These are phyloP conservation scores for Alternaria sp. DNA, from an alignment of 2,329 filamentous ascomycete genomes.

Conservation along the genomic window DNA sequence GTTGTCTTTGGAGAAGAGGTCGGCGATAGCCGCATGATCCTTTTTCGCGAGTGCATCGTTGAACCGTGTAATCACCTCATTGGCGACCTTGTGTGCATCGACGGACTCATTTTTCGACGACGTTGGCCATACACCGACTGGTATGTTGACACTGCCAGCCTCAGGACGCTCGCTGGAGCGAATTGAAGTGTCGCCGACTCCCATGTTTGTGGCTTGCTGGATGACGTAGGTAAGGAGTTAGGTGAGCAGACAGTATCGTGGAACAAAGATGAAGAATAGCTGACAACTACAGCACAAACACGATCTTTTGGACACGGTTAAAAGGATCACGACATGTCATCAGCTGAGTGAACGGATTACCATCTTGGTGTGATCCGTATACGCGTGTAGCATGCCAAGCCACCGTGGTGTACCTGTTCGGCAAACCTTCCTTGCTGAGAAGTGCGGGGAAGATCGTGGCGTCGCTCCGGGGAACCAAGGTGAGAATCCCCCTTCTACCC, in stretches of 20 bases:
- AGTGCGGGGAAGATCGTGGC: conserved; percentile 11
- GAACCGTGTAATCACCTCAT: conserved; percentile 48
- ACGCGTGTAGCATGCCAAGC: conserved; percentile 1
- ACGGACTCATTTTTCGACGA: conserved; percentile 34
- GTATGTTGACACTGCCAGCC: conserved; percentile 63
- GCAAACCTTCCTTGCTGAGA: conserved; percentile 16
- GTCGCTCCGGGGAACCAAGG: conserved; percentile 7
- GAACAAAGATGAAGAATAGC: neutral
- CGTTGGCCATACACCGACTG: conserved; percentile 53
- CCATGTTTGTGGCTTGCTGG: conserved; percentile 19
- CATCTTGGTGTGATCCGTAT: conserved; percentile 4
- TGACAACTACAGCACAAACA: neutral
- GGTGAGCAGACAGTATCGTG: neutral
- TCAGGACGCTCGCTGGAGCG: conserved; percentile 54
- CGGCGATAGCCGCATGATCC: conserved; percentile 38
- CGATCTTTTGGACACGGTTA: neutral
- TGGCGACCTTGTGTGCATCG: conserved; percentile 50
- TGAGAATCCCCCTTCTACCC: neutral
- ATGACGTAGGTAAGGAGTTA: neutral
- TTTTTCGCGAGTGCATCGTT: conserved; percentile 50
- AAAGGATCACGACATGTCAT: neutral
- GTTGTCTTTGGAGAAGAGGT: conserved; percentile 58
- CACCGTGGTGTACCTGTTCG: conserved; percentile 1
- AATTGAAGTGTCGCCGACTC: conserved; percentile 27
- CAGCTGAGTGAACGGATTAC: conserved; percentile 2